Percentiles rank a stretch among this genome's conserved stretches.
Evolutionary conservation across 495 filamentous ascomycete species (phyloP).

Genomic region (Cladorrhinum samala): DNA sequence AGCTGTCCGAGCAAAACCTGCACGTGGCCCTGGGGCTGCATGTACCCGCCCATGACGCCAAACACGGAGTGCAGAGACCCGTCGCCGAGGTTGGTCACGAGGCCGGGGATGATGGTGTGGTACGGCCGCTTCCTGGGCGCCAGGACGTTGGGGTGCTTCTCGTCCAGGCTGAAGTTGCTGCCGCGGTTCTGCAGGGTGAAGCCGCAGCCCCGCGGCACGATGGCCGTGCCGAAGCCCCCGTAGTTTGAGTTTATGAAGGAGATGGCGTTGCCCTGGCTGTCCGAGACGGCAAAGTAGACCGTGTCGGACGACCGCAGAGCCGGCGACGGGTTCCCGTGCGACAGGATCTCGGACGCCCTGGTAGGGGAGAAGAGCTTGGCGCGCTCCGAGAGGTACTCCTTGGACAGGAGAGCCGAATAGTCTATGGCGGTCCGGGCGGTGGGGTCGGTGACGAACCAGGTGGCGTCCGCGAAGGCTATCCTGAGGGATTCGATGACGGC

Average conservation of each 20-base stretch:
- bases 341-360: conserved; percentile 15
- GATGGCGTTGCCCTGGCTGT: conserved; percentile 77
- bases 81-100: conserved; percentile 72
- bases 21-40: conserved; percentile 98
- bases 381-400: conserved; percentile 35
- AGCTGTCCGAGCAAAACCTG: conserved; percentile 91
- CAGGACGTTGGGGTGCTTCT: conserved; percentile 67
- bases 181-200: conserved; percentile 97
- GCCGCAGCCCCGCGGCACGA: conserved; percentile 76
- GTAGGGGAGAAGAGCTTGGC: conserved; percentile 33
- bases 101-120: conserved; percentile 93
- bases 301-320: conserved; percentile 72
- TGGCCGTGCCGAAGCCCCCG: conserved; percentile 79
- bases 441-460: conserved; percentile 86
- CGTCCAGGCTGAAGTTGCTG: conserved; percentile 65
- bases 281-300: conserved; percentile 85
- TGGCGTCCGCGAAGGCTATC: conserved; percentile 86
- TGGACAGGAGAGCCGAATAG: conserved; percentile 52
- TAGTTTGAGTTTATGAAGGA: conserved; percentile 97
- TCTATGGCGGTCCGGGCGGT: conserved; percentile 62
- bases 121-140: conserved; percentile 86
- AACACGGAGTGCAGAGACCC: conserved; percentile 73
- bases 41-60: conserved; percentile 97
- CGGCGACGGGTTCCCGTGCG: conserved; percentile 52
- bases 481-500: conserved; percentile 83